Conservation (phyloP, 2,329 filamentous ascomycete genomes). For the Fusarium udum region DNA sequence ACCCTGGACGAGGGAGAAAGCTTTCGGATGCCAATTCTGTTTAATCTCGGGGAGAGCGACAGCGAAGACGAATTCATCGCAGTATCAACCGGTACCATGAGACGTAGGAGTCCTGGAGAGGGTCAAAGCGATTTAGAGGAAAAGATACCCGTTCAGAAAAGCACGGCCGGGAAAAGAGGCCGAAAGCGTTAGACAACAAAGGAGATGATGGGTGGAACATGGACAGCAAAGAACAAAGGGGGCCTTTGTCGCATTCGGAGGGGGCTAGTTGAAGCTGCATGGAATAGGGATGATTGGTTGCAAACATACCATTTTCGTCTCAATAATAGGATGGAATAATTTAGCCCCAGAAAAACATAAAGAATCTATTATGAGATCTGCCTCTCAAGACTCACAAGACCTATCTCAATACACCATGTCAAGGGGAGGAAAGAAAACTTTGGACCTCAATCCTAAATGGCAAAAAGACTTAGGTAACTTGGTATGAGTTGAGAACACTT, state of each 20-base stretch:
- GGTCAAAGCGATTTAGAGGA: constrained; percentile 68
- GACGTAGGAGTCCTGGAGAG: constrained; percentile 83
- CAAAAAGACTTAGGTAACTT: neutral
- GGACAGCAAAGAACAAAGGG: constrained; percentile 25
- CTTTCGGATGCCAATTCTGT: constrained; percentile 94
- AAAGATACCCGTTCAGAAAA: constrained; percentile 52
- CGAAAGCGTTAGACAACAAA: constrained; percentile 47
- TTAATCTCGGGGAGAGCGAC: constrained; percentile 92
- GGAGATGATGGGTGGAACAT: neutral
- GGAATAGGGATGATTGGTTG: constrained; percentile 10
- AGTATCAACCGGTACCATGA: constrained; percentile 81
- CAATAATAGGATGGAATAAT: constrained; percentile 1
- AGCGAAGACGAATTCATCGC: constrained; percentile 88
- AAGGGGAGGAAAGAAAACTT: neutral
- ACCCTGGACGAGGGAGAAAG: constrained; percentile 66
- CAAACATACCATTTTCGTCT: constrained; percentile 14
- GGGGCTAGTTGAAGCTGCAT: constrained; percentile 26
- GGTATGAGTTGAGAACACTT: neutral
- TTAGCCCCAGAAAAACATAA: neutral
- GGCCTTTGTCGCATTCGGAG: constrained; percentile 23
- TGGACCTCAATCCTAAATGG: neutral
- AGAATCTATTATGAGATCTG: neutral
- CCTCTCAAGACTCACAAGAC: neutral
- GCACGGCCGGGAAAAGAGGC: constrained; percentile 48
- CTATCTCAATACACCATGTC: neutral